These are phyloP conservation scores for Flagelloscypha sp. DNA, from an alignment of 768 basidiomycete species.

Conservation along the genomic window DNA sequence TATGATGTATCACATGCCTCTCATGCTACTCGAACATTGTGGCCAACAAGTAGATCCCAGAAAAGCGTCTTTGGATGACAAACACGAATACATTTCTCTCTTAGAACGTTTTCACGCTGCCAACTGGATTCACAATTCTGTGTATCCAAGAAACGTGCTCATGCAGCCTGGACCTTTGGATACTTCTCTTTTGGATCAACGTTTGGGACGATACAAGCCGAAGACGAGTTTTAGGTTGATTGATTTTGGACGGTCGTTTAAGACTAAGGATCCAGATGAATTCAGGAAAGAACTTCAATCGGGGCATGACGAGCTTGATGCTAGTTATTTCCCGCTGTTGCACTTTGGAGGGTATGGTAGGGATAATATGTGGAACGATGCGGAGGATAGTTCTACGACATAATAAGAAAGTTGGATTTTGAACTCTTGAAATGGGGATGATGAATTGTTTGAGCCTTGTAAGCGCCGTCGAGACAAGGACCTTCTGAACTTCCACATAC, in stretches of 20 bases:
- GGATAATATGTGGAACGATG: too few relatives aligned
- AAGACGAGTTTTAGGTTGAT: slow-evolving; percentile 10
- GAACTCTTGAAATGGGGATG: too few relatives aligned
- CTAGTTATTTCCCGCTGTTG: too few relatives aligned
- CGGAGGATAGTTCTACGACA: too few relatives aligned
- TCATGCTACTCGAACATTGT: slow-evolving; percentile 12
- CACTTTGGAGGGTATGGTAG: too few relatives aligned
- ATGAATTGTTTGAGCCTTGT: too few relatives aligned
- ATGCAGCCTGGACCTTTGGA: slow-evolving; percentile 5
- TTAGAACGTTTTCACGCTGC: slow-evolving; percentile 9
- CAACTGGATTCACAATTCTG: slow-evolving; percentile 6
- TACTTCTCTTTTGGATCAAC: neutral
- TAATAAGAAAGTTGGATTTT: too few relatives aligned
- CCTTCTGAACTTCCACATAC: too few relatives aligned
- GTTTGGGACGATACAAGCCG: slow-evolving; percentile 1
- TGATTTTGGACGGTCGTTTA: slow-evolving; percentile 7
- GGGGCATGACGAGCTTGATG: too few relatives aligned
- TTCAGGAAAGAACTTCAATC: too few relatives aligned
- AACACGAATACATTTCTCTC: slow-evolving; percentile 9
- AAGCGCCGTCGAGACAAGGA: too few relatives aligned
- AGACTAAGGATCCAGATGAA: too few relatives aligned
- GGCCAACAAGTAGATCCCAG: slow-evolving; percentile 6
- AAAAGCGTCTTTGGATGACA: slow-evolving; percentile 4
- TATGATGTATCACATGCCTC: slow-evolving; percentile 7
- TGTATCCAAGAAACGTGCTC: slow-evolving; percentile 7